Percentiles rank a stretch among this genome's conserved stretches.
phyloP scores from a whole-genome alignment of 1,139 yeast genomes.

The Yamadazyma atlantica region DNA sequence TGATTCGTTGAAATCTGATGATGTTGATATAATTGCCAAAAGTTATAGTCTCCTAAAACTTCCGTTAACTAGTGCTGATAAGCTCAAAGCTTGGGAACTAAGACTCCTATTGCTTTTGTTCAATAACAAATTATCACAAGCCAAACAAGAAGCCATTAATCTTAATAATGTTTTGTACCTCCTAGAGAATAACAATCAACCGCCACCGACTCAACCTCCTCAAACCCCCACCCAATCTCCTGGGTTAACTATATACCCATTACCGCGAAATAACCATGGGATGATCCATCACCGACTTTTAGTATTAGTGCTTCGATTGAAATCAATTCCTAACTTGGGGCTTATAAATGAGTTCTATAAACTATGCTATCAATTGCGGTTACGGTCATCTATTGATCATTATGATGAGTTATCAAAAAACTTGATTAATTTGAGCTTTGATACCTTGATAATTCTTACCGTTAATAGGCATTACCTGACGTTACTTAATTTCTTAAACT shows the following conservation, averaged over 20 bases:
- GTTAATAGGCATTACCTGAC: constrained; percentile 33
- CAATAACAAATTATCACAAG: constrained; percentile 27
- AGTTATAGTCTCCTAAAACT: constrained; percentile 17
- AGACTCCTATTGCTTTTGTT: constrained; percentile 34
- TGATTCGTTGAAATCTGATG: constrained; percentile 3
- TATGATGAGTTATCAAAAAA: constrained; percentile 11
- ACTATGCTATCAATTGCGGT: constrained; percentile 37
- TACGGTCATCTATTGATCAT: constrained; percentile 15
- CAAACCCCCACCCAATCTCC: constrained; percentile 2
- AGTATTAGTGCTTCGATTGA: constrained; percentile 34
- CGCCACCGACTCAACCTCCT: constrained; percentile 8
- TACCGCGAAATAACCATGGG: constrained; percentile 37
- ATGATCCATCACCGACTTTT: constrained; percentile 18
- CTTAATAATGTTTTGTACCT: constrained; percentile 38
- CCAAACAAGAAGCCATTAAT: constrained; percentile 39
- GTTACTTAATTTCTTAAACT: constrained; percentile 26
- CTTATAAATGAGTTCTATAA: constrained; percentile 42
- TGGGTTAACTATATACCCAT: constrained; percentile 26
- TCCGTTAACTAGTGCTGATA: constrained; percentile 7
- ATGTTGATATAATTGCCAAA: constrained; percentile 5
- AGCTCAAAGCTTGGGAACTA: constrained; percentile 38
- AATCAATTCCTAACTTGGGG: constrained; percentile 36
- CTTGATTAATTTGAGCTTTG: constrained; percentile 33
- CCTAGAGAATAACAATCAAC: constrained; percentile 26
- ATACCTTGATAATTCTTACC: constrained; percentile 29